A percentile compares a stretch with the other conserved stretches of the same genome.
phyloP scores from a whole-genome alignment of 257 asterid species.

The Fraxinus pennsylvanica region DNA sequence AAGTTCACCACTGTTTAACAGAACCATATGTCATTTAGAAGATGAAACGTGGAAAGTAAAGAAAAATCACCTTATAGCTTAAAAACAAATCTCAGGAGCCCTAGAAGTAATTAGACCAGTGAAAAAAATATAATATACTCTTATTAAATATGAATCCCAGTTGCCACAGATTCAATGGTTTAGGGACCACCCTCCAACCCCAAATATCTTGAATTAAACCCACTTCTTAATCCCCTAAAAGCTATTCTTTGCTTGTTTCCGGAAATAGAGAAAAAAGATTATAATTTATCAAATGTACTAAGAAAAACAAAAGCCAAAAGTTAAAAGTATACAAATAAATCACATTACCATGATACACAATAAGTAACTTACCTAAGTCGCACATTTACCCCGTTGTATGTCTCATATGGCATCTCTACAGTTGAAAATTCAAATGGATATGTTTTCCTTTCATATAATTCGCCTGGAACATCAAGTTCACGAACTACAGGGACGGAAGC shows the following conservation, averaged over 20 bases:
- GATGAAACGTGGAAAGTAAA: conserved; percentile 2
- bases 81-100: not conserved
- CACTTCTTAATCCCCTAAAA: conserved; percentile 5
- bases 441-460: conserved; percentile 58
- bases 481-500: conserved; percentile 53
- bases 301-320: conserved; percentile 11
- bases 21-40: conserved; percentile 10
- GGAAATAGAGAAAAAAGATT: conserved; percentile 16
- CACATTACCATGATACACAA: not conserved
- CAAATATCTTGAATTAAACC: conserved; percentile 2
- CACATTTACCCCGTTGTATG: conserved; percentile 91
- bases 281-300: conserved; percentile 11
- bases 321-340: not conserved
- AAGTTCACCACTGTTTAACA: not conserved
- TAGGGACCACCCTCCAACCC: not conserved
- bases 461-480: conserved; percentile 75
- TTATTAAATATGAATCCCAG: conserved; percentile 14
- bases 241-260: conserved; percentile 11
- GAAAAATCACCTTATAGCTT: not conserved
- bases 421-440: conserved; percentile 94
- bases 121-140: not conserved
- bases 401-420: conserved; percentile 97
- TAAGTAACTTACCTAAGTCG: conserved; percentile 79
- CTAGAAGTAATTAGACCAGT: not conserved
- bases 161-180: not conserved